Base-by-base conservation (phyloP, 805 yeast genomes). In the Cyberlindnera mycetangii region DNA sequence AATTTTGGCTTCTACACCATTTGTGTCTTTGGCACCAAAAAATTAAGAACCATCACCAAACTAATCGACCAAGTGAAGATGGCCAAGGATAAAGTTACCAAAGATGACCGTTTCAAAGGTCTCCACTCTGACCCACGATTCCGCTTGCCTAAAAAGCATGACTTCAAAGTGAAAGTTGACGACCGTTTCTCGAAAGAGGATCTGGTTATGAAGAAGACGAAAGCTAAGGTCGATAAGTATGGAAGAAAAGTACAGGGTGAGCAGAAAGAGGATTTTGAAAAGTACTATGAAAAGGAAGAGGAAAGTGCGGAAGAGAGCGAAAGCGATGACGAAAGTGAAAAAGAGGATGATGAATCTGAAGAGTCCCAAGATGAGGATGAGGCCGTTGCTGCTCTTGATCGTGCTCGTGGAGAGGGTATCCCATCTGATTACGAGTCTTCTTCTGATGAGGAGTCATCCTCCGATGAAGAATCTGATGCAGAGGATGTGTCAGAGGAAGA, bases 71-170 rank as follows among this genome's bases (percentile, higher is more conserved):
- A 8, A 19, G 15, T 8, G 9, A 35, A 41, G 14, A 50, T 50
- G 53, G 46, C 49, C 7, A 41, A 38, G 15, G 50, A 39, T 34
- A 39, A 45, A 11, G 40, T 74, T 6, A 75, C 82, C 2, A 57
- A 65, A 3, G 98, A 93, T 67, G 75, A 83, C 19, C 78, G 98
- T 61, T 92, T 92, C 64, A 67, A 85, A 8, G 71, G 81, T 8
- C 84, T 92, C 7, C 88, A 84, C 55, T 78, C 75, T 52, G 99
- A 93, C 65, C 98, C 98, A 4, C 74, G 96, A 51, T 93, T 92
- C 69, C 83, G 78, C 48, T 67, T 79, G 20, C 90, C 96, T 2
- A 83, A 74, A 57, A 75, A 74, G 61, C 81, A 79, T 54, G 80
- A 83, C 45, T 67, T 81, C 49, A 85, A 84, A 61, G 85, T 89